A percentile compares a stretch with the other conserved stretches of the same genome.
These are phyloP conservation scores for Pseudozyma hubeiensis DNA, from an alignment of 1,284 basidiomycete species.

Conservation along the genomic window DNA sequence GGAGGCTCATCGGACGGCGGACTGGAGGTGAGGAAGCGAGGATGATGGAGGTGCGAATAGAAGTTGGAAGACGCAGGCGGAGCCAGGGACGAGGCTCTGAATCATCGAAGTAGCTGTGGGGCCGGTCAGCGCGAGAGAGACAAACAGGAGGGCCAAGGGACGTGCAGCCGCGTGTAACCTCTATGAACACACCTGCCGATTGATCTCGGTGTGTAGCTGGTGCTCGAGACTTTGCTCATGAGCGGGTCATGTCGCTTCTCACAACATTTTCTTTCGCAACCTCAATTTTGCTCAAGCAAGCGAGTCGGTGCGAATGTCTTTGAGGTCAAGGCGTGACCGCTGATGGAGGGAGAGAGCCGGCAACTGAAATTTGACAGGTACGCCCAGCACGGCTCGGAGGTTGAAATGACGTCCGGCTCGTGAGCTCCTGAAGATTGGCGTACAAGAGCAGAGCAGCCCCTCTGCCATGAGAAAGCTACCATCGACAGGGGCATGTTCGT, in stretches of 20 bases:
- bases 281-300: background rate
- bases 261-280: too few species aligned
- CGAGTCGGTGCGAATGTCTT: background rate
- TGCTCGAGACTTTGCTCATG: background rate
- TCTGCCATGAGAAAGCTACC: too few species aligned
- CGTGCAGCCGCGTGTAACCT: slow-evolving; percentile 28
- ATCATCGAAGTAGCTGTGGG: too few species aligned
- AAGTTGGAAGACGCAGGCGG: slow-evolving; percentile 22
- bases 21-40: slow-evolving; percentile 2
- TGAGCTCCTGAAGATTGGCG: too few species aligned
- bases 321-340: too few species aligned
- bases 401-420: slow-evolving; percentile 3
- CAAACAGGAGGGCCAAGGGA: background rate
- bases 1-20: slow-evolving; percentile 42
- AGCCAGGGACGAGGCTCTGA: slow-evolving; percentile 5
- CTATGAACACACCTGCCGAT: slow-evolving; percentile 4
- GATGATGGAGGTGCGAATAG: slow-evolving; percentile 18
- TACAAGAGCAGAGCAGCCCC: slow-evolving; percentile 1
- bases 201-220: too few species aligned
- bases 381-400: slow-evolving; percentile 5
- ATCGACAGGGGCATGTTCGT: too few species aligned
- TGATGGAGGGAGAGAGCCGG: background rate
- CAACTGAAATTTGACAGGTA: slow-evolving; percentile 7
- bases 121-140: background rate
- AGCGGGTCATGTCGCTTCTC: too few species aligned